A percentile compares a stretch with the other conserved stretches of the same genome.
phyloP scores from a whole-genome alignment of 345 rosid species.

The Camelina sativa region DNA sequence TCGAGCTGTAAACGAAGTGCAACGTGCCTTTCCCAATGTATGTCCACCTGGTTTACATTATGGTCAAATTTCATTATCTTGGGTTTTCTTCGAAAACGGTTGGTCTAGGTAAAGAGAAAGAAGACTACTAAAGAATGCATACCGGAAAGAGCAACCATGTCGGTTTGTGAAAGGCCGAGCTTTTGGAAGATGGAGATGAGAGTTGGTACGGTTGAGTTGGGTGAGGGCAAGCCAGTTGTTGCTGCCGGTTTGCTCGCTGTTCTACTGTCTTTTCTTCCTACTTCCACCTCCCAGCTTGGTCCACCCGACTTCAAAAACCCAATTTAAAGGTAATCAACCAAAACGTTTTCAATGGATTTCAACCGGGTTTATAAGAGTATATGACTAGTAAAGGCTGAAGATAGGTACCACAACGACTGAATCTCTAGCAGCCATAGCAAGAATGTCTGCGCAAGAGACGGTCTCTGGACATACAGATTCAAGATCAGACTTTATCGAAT shows the following conservation, averaged over 20 bases:
- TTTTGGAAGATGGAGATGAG: constrained; percentile 68
- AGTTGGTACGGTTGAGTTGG: constrained; percentile 64
- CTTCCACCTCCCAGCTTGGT: constrained; percentile 83
- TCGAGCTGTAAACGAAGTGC: constrained; percentile 68
- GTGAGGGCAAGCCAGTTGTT: constrained; percentile 64
- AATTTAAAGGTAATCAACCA: neutral
- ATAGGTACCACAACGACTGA: constrained; percentile 65
- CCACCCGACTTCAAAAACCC: constrained; percentile 69
- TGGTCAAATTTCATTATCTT: neutral
- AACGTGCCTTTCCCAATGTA: constrained; percentile 79
- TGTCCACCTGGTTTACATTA: constrained; percentile 62
- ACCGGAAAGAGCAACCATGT: constrained; percentile 86
- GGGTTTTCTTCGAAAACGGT: constrained; percentile 5
- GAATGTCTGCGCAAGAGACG: constrained; percentile 91
- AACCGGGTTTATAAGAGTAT: neutral
- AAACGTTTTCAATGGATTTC: neutral
- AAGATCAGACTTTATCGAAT: constrained; percentile 65
- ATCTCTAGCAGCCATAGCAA: constrained; percentile 79
- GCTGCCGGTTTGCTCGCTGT: constrained; percentile 74
- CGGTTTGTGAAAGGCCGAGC: constrained; percentile 67
- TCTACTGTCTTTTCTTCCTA: constrained; percentile 75
- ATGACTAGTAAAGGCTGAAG: constrained; percentile 3
- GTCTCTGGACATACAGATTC: constrained; percentile 75
- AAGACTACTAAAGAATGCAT: constrained; percentile 13
- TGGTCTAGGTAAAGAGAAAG: constrained; percentile 1